Base-by-base conservation (phyloP, 169 alveolate species). In the Plasmodium ovale region DNA sequence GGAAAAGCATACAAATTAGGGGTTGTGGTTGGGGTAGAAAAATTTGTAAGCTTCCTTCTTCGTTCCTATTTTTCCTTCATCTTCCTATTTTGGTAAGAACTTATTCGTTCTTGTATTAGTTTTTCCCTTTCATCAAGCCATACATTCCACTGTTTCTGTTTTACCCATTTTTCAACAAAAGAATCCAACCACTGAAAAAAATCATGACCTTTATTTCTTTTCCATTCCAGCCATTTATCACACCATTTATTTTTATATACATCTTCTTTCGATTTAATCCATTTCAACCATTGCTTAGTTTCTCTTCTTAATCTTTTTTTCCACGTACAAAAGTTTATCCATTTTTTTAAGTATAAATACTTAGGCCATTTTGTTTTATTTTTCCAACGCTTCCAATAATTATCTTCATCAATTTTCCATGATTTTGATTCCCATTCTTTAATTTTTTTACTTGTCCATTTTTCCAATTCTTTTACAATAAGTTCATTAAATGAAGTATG, bases 121-220 rank as follows among this genome's bases (percentile, higher is more conserved):
- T 3, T 29, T n/a, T 23, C n/a, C 68, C 25, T 58, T 27, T 58
- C 68, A 23, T 58, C 19, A 58, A 58, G 68, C 68, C 68, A 58
- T 14, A 58, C 68, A 1, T 58, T 3, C 68, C 68, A 58, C 68
- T 58, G 68, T 4, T 58, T 58, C 27, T 10, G 12, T 29, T 14
- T 58, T 23, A 58, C 19, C 0, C 27, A 3, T 29, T 27, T 10
- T 29, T 58, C 19, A 23, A 14, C 25, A 29, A 58, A 29, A 29
- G 14, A 23, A 58, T 58, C 25, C 68, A 23, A n/a, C 68, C 27
- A 58, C 14, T 58, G 33, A 58, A 9, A 16, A 58, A 3, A 58
- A 29, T n/a, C 5, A 29, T n/a, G 12, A 58, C 1, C 19, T 58
- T 58, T 58, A 58, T 16, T 29, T 23, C n/a, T 58, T 58, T 14